A percentile compares a stretch with the other conserved stretches of the same genome.
Conservation (phyloP, 2,329 filamentous ascomycete species). For the Pseudogymnoascus sp. region DNA sequence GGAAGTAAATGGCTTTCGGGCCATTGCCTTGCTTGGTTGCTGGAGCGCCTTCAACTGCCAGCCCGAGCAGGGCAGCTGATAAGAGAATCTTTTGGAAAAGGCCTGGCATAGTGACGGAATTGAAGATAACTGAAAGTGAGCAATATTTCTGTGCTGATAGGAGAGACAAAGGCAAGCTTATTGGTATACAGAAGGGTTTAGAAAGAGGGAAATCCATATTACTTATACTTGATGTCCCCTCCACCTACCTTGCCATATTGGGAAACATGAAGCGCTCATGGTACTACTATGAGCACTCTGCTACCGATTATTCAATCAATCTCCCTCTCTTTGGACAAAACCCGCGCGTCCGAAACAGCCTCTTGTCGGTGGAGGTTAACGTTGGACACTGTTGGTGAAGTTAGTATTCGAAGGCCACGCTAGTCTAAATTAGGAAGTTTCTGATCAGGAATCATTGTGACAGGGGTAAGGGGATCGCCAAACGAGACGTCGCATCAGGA, state of each 20-base stretch:
- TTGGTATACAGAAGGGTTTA: not conserved
- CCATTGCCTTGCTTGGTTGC: not conserved
- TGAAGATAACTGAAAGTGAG: not conserved
- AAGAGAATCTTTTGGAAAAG: not conserved
- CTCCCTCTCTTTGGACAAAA: not conserved
- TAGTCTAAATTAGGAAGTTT: not conserved
- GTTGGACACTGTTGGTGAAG: not conserved
- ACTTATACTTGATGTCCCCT: not conserved
- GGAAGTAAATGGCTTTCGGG: constrained; percentile 45
- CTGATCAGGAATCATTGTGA: not conserved
- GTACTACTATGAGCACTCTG: not conserved
- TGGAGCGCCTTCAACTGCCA: constrained; percentile 1
- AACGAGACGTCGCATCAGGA: not conserved
- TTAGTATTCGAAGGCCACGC: not conserved
- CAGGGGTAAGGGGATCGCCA: not conserved
- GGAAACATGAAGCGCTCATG: not conserved
- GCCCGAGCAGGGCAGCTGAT: not conserved
- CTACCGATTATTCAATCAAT: not conserved
- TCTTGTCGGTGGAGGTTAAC: not conserved
- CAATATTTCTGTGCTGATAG: not conserved
- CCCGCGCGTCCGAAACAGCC: not conserved
- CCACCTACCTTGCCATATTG: not conserved
- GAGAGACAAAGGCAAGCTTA: not conserved
- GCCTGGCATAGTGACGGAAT: not conserved
- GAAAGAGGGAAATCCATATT: not conserved